Evolutionary conservation across 2,329 filamentous ascomycete species (phyloP).

Genomic region (Alternaria sp.): DNA sequence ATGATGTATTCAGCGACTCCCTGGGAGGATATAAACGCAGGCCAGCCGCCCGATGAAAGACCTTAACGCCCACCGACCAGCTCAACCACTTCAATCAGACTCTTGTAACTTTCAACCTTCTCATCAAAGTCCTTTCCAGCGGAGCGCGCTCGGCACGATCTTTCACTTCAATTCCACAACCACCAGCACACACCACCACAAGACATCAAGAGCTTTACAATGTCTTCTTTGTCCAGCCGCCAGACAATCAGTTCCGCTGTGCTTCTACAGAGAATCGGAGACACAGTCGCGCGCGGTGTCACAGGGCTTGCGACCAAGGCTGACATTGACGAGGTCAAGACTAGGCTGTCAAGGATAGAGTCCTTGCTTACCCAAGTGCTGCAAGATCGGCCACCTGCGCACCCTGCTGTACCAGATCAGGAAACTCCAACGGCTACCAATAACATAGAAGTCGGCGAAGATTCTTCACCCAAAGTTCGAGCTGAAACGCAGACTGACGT

Average conservation of each 20-base stretch:
- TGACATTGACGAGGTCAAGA: neutral
- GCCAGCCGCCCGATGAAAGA: neutral
- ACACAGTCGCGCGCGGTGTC: neutral
- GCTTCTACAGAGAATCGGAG: neutral
- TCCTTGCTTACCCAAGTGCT: neutral
- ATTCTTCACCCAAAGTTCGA: neutral
- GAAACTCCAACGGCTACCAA: neutral
- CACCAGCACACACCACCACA: neutral
- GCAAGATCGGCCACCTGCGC: neutral
- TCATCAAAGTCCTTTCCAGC: neutral
- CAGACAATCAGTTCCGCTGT: neutral
- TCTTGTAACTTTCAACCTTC: neutral
- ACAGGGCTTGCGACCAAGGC: neutral
- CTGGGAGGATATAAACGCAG: neutral
- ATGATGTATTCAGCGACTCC: neutral
- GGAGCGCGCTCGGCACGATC: neutral
- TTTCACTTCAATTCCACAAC: neutral
- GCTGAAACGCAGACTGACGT: neutral
- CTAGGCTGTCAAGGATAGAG: too few species aligned
- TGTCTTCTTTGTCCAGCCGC: neutral
- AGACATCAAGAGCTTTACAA: neutral
- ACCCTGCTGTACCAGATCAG: neutral
- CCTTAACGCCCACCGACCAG: neutral
- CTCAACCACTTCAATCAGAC: neutral
- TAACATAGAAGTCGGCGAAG: neutral